Percentiles rank a stretch among this genome's conserved stretches.
phyloP scores from a whole-genome alignment of 805 yeast species.

The Candida palmyrensis region DNA sequence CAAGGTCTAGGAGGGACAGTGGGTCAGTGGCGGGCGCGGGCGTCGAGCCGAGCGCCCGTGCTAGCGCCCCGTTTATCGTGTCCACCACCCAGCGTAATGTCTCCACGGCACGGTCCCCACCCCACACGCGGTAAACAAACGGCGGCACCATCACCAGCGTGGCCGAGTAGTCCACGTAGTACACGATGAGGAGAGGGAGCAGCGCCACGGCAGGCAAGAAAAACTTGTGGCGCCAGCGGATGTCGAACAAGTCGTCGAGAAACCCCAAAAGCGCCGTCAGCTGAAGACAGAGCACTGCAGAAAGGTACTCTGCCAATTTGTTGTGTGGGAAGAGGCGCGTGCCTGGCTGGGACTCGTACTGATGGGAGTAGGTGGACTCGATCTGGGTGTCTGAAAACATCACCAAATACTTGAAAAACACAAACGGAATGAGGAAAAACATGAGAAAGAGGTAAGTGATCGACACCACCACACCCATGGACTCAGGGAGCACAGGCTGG shows the following conservation, averaged over 20 bases:
- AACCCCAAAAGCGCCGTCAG: constrained; percentile 82
- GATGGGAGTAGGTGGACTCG: constrained; percentile 27
- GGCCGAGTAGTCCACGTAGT: constrained; percentile 89
- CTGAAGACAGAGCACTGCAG: constrained; percentile 79
- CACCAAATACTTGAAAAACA: constrained; percentile 73
- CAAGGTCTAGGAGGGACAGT: constrained; percentile 57
- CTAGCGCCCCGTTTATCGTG: constrained; percentile 31
- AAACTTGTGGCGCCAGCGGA: constrained; percentile 96
- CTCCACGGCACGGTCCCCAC: constrained; percentile 17
- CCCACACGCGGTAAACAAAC: constrained; percentile 21
- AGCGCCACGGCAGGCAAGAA: constrained; percentile 93
- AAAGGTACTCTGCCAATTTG: constrained; percentile 77
- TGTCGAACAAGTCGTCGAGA: constrained; percentile 91
- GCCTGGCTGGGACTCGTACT: constrained; percentile 26
- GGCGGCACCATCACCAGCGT: constrained; percentile 83
- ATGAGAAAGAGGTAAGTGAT: constrained; percentile 73
- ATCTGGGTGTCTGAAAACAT: constrained; percentile 35
- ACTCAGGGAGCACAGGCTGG: constrained; percentile 78
- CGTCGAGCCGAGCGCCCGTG: constrained; percentile 17
- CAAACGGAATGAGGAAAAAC: constrained; percentile 82
- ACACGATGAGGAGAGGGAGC: constrained; percentile 84
- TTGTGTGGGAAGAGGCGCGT: constrained; percentile 64
- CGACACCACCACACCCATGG: constrained; percentile 88
- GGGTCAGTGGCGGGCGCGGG: not conserved
- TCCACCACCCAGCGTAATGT: constrained; percentile 12